Evolutionary conservation across 2,329 filamentous ascomycete species (phyloP), one percentile per base, ranked within the genome.

Genomic region (Aureobasidium musti): DNA sequence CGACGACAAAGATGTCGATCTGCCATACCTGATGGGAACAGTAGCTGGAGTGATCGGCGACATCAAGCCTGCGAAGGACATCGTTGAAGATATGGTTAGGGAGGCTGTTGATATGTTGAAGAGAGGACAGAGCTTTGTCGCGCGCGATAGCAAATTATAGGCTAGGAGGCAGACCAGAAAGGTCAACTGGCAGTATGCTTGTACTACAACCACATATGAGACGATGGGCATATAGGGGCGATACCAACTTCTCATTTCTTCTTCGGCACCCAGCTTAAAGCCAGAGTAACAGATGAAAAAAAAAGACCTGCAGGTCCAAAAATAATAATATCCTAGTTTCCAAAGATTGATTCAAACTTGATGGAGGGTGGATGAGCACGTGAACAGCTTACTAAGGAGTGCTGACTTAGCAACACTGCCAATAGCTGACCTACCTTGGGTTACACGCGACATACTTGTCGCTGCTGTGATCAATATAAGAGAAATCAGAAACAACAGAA

Each of bases 21-120:
- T 90, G 66, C 94, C 94, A 14, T 92, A 94, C 78, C 76, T 97
- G 74, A 97, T 97, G 94, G 94, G 94, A 1, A 92, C 97, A 80
- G 93, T 97, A 10, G 91, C 92, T 0, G 93, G 90, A 1, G 84
- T 88, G 1, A 91, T 97, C 67, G 78, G 81, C 39, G 87, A 89
- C 71, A 86, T 97, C 68, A 87, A 95, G 81, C 92, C 93, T 0
- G 94, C 94, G 0, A 85, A 82, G 54, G 84, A 89, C 70, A 97
- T 98, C 80, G 88, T 98, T n/a, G 85, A 88, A 68, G 92, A 96
- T 71, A 97, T 98, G 92, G 91, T 97, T 11, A 79, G 80, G 23
- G 88, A 93, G 76, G 91, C 91, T 1, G 87, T 88, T 10, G 83
- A 85, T 1, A 86, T 89, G 82, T 74, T 96, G 72, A 86, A 82